Percentiles rank a stretch among this genome's conserved stretches.
Conservation (phyloP, 768 basidiomycete genomes). For the Naganishia antarctica region DNA sequence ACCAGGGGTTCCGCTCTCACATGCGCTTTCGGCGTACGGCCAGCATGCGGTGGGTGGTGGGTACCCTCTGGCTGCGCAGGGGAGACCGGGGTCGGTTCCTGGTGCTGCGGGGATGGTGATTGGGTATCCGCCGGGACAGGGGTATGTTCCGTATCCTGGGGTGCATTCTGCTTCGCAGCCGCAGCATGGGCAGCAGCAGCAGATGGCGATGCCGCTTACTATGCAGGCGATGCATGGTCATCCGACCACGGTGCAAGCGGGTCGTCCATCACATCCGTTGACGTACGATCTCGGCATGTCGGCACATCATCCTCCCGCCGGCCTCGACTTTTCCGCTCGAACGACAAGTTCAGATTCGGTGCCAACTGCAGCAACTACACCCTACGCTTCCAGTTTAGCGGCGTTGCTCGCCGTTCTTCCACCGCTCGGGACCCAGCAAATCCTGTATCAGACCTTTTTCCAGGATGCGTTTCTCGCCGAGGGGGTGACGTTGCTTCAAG, state of each 20-base stretch:
- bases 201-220: not conserved
- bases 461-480: constrained; percentile 37
- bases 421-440: constrained; percentile 35
- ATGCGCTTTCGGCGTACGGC: not conserved
- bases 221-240: not conserved
- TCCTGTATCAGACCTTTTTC: constrained; percentile 41
- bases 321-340: not conserved
- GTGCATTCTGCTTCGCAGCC: too few species aligned
- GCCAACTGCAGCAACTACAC: not conserved
- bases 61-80: not conserved
- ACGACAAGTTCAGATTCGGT: constrained; percentile 5
- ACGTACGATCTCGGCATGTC: not conserved
- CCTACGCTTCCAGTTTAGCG: constrained; percentile 34
- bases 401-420: constrained; percentile 34
- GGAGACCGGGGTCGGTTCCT: not conserved
- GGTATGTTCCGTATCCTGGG: not conserved
- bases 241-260: too few species aligned
- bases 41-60: not conserved
- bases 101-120: not conserved
- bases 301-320: not conserved
- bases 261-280: not conserved
- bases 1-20: not conserved
- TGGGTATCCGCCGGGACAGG: not conserved
- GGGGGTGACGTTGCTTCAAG: constrained; percentile 39
- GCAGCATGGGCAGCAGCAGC: not conserved